Evolutionary conservation across 352 stramenopile species (phyloP), one percentile per base, ranked within the genome.

Genomic region (Phytopythium mirpurense): DNA sequence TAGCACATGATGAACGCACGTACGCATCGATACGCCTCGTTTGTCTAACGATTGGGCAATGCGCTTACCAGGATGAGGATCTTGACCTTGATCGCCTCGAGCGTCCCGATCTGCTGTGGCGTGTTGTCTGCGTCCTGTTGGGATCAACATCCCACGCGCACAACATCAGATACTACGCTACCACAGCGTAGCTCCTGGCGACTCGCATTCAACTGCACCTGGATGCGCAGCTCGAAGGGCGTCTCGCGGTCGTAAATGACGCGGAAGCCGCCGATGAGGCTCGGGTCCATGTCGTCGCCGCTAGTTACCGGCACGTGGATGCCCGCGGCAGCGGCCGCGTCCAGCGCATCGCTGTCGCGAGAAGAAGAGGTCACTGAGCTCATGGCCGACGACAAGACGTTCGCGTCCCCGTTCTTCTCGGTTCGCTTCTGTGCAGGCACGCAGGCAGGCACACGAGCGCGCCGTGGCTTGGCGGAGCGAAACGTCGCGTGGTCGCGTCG

Each of bases 31-130:
- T n/a, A n/a, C n/a, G n/a, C n/a, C n/a, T n/a, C n/a, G n/a, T n/a
- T n/a, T n/a, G n/a, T n/a, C n/a, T 44, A 44, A 5, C 29, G 9
- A 44, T 9, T 3, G 10, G 10, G n/a, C 18, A 19, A 24, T 23
- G 12, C 7, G 15, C 65, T 46, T 65, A 95, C 82, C 32, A 94
- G 57, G 16, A 98, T 72, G 40, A 98, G 76, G 19, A 98, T 95
- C 63, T 98, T 98, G 29, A 97, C 82, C 63, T 97, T 97, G 58
- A 98, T 96, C 11, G 90, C 89, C 57, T 98, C 93, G 6, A 98
- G 74, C 8, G 93, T 97, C 21, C 91, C 91, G 7, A 96, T 81
- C 70, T 96, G 83, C 51, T 95, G 83, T 15, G 83, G 81, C n/a
- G 75, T 88, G 48, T 90, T 91, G 56, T 94, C 86, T 3, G 68